Evolutionary conservation across 129 eudicot genomes (phyloP), one percentile per base, ranked within the genome.

Genomic region (Gnaphalium uliginosum): DNA sequence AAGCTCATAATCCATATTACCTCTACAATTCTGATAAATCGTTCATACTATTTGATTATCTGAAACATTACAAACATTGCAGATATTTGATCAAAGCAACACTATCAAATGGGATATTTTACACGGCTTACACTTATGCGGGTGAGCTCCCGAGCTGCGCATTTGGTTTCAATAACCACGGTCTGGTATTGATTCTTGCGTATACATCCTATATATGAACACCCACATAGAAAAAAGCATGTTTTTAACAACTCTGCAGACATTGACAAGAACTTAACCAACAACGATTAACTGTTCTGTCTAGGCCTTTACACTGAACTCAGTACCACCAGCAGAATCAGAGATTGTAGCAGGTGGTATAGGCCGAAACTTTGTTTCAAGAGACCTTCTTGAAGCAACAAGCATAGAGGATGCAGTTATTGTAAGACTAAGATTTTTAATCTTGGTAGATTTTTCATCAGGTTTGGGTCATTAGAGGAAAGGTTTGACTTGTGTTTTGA

Each of bases 111-210:
- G 97, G 97, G 41, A 68, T 69, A 21, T 83, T 86, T 22, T 94
- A 85, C 81, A 91, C 96, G 19, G 99, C 99, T 48, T 94, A 94
- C 81, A 91, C 97, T 14, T 94, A 94, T 65, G 99, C 99, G 18
- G 69, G 69, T 26, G 99, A 94, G 84, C 96, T 94, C 26, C 99
- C 97, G 1, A 94, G 99, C 86, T 91, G 99, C 57, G 99, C 97
- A 1, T 94, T 90, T 72, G 99, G 96, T 59, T 94, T 90, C 73
- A 94, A 94, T 72, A 89, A 65, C 81, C 86, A 70, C 61, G 99
- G 99, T 72, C 69, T 94, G 97, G 98, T 94, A 89, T 17, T 64
- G 67, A 72, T 54, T 29, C 8, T 24, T 11, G 6, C 60, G 10
- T 25, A 37, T 60, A 4, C 15, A 69, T 18, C 53, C 71, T 33